Conservation (phyloP, 495 filamentous ascomycete species). For the Chaetomidium leptoderma region DNA sequence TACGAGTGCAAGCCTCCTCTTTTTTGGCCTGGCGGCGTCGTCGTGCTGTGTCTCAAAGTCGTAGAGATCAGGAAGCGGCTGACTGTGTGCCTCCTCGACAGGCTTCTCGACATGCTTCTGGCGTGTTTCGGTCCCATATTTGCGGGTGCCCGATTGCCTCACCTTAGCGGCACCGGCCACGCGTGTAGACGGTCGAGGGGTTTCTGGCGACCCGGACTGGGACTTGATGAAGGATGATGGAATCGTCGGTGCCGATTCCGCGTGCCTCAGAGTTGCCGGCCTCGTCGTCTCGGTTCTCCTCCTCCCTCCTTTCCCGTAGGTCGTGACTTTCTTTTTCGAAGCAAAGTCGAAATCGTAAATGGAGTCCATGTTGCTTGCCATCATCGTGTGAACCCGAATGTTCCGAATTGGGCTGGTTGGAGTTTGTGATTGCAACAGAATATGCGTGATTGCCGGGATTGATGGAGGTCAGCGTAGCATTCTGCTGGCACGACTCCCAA, state of each 20-base stretch:
- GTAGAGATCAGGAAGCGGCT: constrained; percentile 23
- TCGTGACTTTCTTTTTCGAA: constrained; percentile 35
- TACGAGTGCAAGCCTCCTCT: constrained; percentile 27
- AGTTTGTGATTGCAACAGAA: background rate
- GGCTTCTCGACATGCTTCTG: constrained; percentile 12
- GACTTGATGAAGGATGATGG: constrained; percentile 17
- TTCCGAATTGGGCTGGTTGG: background rate
- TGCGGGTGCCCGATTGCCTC: constrained; percentile 3
- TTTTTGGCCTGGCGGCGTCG: constrained; percentile 21
- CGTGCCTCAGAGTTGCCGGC: constrained; percentile 11
- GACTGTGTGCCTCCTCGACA: constrained; percentile 25
- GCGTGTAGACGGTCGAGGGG: constrained; percentile 14
- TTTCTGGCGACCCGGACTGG: constrained; percentile 20
- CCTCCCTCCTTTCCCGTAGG: constrained; percentile 40
- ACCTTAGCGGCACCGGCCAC: constrained; percentile 8
- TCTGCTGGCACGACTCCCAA: background rate
- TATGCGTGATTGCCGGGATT: background rate
- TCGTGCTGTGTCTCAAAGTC: constrained; percentile 21
- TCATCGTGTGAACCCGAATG: constrained; percentile 12
- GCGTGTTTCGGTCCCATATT: constrained; percentile 6
- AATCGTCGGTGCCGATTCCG: constrained; percentile 18
- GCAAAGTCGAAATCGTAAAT: constrained; percentile 35
- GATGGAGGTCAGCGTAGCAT: background rate
- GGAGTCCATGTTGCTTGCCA: constrained; percentile 35
- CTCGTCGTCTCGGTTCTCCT: constrained; percentile 28